Base-by-base conservation (phyloP, 768 basidiomycete genomes). In the Postia placenta region DNA sequence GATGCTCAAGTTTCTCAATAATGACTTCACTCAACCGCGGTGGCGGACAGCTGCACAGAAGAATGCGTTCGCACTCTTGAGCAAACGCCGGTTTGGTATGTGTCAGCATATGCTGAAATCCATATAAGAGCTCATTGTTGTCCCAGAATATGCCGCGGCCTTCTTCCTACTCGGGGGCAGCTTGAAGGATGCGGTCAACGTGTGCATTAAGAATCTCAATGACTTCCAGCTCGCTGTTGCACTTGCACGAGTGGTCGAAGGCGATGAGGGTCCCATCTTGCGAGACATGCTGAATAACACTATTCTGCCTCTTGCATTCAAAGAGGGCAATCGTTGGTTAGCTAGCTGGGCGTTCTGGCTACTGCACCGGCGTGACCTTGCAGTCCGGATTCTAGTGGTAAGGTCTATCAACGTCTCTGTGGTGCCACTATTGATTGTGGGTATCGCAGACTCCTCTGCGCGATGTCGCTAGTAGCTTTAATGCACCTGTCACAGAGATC, bases 271-370 rank as follows among this genome's bases (percentile, higher is more conserved):
- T 0, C 87, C 87, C 4, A 66, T 96, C 1, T 62, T 97, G 27
- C 69, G 72, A 22, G 75, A 74, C 35, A 81, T 97, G 36, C 69
- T 97, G 41, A 79, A 74, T n/a, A 74, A 74, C 42, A 81, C 76
- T 0, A 85, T 97, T 9, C 68, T 97, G 5, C 94, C 94, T 2
- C 75, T 76, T 7, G 94, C 95, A 0, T 92, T 97, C 64, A 71
- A 73, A 44, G 76, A 85, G 38, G 96, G 94, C 1, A 94, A 97
- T 63, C 75, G 95, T 35, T 98, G 91, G 87, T 69, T 98, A 11
- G 89, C 82, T 19, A 92, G 88, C 52, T 99, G 94, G 96, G 91
- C 89, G 2, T 95, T 95, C 66, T 98, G 96, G 94, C 68, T 90
- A 47, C 72, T 97, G n/a, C 83, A 85, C 52, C 73, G 92, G 38